Evolutionary conservation across 257 asterid species (phyloP), one percentile per base, ranked within the genome.

Genomic region (Solanum appendiculatum): DNA sequence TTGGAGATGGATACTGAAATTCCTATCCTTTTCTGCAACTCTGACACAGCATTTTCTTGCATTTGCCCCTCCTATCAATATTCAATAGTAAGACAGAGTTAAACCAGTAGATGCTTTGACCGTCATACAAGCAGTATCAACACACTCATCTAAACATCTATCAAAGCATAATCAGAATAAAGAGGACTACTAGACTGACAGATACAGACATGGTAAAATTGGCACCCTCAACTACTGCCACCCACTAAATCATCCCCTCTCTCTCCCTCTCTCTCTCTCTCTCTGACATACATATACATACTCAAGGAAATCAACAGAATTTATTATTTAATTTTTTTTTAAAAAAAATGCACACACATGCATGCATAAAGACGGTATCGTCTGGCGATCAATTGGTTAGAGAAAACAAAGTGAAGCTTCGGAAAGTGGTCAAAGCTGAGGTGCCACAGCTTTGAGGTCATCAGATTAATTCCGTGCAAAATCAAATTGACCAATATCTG

Each of bases 11-110:
- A 86, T 86, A 87, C 90, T 77, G 97, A 87, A 86, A 97, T 86
- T 88, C 90, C 95, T 83, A 95, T 88, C 87, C 92, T 90, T 86
- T 90, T 92, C 91, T 88, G 93, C 89, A 97, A 89, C 89, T 91
- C 95, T 7, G 91, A 88, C 83, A 97, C 34, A 9, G 92, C 89
- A 87, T 94, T 87, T 89, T 89, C 92, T 84, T 91, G 93, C 64
- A 58, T 86, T 82, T 89, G 93, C 85, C 88, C 88, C 87, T 93
- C 97, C 98, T 97, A 93, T 42, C 39, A 58, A 86, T 89, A 88
- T 68, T 31, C 34, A 58, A 86, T 89, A 88, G 70, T 21, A 33
- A 73, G n/a, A 72, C 5, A 37, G 44, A 31, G 44, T 48, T 31
- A 81, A 81, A 81, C 68, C 69, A 48, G 31, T 48, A 48, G 44